Evolutionary conservation across 1,284 basidiomycete species (phyloP).

Genomic region (Inonotus obliquus): DNA sequence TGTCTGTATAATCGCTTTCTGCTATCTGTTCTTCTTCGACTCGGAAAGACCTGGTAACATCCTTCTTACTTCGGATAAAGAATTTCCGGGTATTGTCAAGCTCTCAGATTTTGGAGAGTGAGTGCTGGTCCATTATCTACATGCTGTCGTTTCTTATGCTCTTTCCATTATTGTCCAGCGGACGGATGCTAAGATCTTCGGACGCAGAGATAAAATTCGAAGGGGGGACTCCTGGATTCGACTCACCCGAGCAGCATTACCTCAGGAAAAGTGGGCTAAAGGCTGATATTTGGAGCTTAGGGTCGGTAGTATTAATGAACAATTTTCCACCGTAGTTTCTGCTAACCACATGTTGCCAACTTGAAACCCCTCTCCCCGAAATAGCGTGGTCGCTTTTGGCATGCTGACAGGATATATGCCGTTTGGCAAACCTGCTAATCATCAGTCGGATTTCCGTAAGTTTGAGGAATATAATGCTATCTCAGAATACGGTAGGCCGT

Average conservation of each 20-base stretch:
- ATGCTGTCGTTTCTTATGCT: not conserved
- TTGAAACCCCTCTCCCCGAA: no score
- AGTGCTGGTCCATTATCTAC: not conserved
- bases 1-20: no score
- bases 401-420: no score
- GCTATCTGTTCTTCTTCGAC: not conserved
- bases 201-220: not conserved
- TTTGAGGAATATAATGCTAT: no score
- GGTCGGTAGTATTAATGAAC: no score
- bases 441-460: no score
- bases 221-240: not conserved
- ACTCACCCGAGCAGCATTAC: not conserved
- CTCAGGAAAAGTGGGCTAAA: not conserved
- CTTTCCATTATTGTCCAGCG: not conserved
- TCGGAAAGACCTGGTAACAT: not conserved
- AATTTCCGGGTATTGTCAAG: not conserved
- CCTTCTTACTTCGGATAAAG: not conserved
- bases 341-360: no score
- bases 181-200: not conserved
- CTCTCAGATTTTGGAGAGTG: not conserved
- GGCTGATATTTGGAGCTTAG: not conserved
- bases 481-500: no score
- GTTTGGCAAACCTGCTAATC: no score
- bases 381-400: no score
- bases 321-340: no score